Evolutionary conservation across 305 asterid genomes (phyloP).

Genomic region (Fraxinus latifolia): DNA sequence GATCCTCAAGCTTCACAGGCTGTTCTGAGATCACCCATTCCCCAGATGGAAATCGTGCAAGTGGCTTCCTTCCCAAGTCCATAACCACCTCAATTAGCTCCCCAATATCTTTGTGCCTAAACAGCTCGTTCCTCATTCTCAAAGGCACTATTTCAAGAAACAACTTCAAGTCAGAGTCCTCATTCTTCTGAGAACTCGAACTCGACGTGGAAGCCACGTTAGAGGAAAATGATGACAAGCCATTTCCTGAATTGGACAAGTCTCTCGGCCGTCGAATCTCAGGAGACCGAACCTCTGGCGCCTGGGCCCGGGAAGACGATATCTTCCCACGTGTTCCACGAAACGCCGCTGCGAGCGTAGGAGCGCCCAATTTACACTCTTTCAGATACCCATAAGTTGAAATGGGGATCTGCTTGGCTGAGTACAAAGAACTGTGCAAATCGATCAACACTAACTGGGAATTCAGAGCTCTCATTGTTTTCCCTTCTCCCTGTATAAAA

Average conservation of each 20-base stretch:
- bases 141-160: conserved; percentile 77
- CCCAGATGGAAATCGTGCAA: conserved; percentile 90
- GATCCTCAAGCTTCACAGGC: conserved; percentile 75
- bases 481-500: background rate
- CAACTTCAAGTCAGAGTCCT: conserved; percentile 74
- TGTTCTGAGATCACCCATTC: conserved; percentile 83
- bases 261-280: conserved; percentile 72
- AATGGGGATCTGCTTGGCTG: conserved; percentile 58
- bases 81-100: conserved; percentile 84
- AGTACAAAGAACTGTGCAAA: conserved; percentile 58
- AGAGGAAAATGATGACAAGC: conserved; percentile 44
- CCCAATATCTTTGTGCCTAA: conserved; percentile 59
- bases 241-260: conserved; percentile 42
- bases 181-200: conserved; percentile 38
- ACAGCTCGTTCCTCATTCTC: conserved; percentile 68
- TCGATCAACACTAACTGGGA: conserved; percentile 67
- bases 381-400: conserved; percentile 53
- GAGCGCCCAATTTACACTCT: conserved; percentile 18
- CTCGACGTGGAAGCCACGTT: conserved; percentile 50
- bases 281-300: conserved; percentile 46
- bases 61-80: conserved; percentile 97
- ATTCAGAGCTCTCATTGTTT: conserved; percentile 65
- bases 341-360: conserved; percentile 54
- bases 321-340: conserved; percentile 62
- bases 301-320: conserved; percentile 44